Evolutionary conservation across 192 early-diverging fungal species (phyloP).

Genomic region (Chytriomyces sp.): DNA sequence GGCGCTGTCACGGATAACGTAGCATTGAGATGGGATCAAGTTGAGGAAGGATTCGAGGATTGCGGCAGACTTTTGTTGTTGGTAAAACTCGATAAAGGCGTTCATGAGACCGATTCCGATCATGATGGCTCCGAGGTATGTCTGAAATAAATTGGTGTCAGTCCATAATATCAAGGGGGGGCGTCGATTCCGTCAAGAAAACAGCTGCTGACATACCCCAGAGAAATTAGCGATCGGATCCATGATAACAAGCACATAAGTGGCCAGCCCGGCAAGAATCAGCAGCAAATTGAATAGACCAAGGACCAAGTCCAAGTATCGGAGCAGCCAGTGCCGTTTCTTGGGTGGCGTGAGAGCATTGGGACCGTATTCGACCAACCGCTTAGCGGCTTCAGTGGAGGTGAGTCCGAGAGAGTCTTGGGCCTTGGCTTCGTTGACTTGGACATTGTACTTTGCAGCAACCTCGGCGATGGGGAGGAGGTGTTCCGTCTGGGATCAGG

Average conservation of each 20-base stretch:
- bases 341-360: slow-evolving; percentile 90
- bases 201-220: slow-evolving; percentile 64
- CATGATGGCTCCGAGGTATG: slow-evolving; percentile 88
- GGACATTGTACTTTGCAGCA: slow-evolving; percentile 50
- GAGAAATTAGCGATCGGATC: slow-evolving; percentile 75
- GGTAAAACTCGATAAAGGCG: slow-evolving; percentile 90
- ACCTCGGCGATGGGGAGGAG: slow-evolving; percentile 63
- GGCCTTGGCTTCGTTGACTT: slow-evolving; percentile 66
- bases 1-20: slow-evolving; percentile 73
- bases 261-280: slow-evolving; percentile 77
- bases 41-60: slow-evolving; percentile 89
- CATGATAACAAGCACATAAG: slow-evolving; percentile 81
- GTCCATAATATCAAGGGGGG: neutral
- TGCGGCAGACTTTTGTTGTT: slow-evolving; percentile 86
- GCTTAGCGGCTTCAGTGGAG: slow-evolving; percentile 61
- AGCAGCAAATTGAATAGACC: slow-evolving; percentile 91
- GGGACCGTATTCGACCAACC: slow-evolving; percentile 75
- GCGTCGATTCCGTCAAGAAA: neutral
- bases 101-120: slow-evolving; percentile 89
- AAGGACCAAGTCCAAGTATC: slow-evolving; percentile 75
- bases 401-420: slow-evolving; percentile 73
- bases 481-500: slow-evolving; percentile 62
- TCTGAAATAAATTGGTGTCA: slow-evolving; percentile 50
- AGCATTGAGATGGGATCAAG: slow-evolving; percentile 79
- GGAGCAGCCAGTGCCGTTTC: slow-evolving; percentile 73